A percentile compares a stretch with the other conserved stretches of the same genome.
Conservation (phyloP, 192 early-diverging fungal genomes). For the Dispira parvispora region DNA sequence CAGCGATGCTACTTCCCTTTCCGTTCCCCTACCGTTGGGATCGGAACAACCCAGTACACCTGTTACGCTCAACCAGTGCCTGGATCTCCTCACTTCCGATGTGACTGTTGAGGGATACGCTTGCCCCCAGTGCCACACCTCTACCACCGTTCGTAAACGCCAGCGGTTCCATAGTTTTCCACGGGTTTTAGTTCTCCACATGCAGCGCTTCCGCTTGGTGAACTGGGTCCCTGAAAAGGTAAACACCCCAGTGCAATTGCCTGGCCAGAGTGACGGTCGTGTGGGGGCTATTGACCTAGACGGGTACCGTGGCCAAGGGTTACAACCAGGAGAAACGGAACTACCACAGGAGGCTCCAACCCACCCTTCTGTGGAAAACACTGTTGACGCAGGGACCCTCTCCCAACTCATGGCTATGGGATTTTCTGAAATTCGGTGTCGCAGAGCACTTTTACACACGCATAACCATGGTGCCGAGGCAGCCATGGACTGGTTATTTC, state of each 20-base stretch:
- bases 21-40: constrained; percentile 43
- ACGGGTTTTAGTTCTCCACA: constrained; percentile 51
- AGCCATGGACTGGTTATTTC: constrained; percentile 91
- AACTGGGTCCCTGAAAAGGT: constrained; percentile 65
- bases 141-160: constrained; percentile 41
- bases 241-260: constrained; percentile 30
- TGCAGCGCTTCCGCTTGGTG: constrained; percentile 52
- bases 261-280: neutral
- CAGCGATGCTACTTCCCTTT: constrained; percentile 38
- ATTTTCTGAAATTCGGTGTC: constrained; percentile 69
- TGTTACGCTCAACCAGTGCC: constrained; percentile 46
- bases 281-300: constrained; percentile 35
- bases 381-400: constrained; percentile 47
- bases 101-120: constrained; percentile 40
- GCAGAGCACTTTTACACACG: constrained; percentile 65
- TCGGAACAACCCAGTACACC: constrained; percentile 27
- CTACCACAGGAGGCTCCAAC: constrained; percentile 22
- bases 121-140: constrained; percentile 41
- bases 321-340: constrained; percentile 44
- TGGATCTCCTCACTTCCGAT: constrained; percentile 34
- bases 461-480: constrained; percentile 64
- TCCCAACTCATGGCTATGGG: constrained; percentile 84
- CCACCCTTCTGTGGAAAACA: neutral
- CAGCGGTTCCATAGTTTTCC: constrained; percentile 58
- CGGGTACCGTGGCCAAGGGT: constrained; percentile 46